These are phyloP conservation scores for Talinum fruticosum DNA, from an alignment of 148 eudicot genomes.

Conservation along the genomic window DNA sequence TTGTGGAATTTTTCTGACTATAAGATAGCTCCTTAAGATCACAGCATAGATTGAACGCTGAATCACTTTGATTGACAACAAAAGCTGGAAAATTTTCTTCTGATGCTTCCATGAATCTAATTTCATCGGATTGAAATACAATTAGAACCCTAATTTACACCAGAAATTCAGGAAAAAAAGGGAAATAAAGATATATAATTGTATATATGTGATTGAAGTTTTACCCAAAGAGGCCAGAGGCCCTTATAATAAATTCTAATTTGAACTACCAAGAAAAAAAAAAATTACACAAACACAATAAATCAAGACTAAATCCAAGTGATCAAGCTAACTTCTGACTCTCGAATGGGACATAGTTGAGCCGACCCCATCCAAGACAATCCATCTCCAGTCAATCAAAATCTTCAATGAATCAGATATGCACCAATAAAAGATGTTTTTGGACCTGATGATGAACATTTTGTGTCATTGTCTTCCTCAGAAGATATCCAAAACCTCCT, in stretches of 20 bases:
- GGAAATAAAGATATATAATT: not conserved
- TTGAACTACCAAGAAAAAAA: conserved; percentile 5
- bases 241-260: conserved; percentile 16
- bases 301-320: conserved; percentile 6
- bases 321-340: not conserved
- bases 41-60: not conserved
- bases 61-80: not conserved
- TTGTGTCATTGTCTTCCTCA: conserved; percentile 16
- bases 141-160: not conserved
- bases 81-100: not conserved
- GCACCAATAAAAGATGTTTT: not conserved
- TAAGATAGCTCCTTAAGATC: not conserved
- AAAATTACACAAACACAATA: conserved; percentile 16
- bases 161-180: not conserved
- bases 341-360: conserved; percentile 5
- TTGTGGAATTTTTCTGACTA: no score
- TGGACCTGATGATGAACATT: not conserved
- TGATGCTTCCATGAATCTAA: conserved; percentile 9
- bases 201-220: conserved; percentile 10
- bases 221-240: conserved; percentile 14
- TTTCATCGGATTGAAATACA: conserved; percentile 1
- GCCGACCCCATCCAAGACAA: not conserved
- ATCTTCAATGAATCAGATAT: not conserved
- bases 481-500: conserved; percentile 78
- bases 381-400: not conserved